These are phyloP conservation scores for Heliosperma pusillum DNA, from an alignment of 148 eudicot species.

Conservation along the genomic window DNA sequence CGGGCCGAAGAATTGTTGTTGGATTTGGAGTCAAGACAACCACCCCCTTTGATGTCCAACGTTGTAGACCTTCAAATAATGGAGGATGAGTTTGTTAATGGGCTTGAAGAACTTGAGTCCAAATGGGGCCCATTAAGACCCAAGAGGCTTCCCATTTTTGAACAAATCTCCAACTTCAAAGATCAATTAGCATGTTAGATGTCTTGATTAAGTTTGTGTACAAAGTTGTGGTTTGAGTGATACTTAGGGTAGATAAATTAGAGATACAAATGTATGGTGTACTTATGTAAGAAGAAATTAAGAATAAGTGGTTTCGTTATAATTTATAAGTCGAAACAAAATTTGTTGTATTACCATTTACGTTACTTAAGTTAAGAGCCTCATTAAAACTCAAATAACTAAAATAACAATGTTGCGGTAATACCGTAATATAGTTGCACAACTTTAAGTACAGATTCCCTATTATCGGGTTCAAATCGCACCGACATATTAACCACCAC, in stretches of 20 bases:
- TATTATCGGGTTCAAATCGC: no score
- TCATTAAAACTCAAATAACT: no score
- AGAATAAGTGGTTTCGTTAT: no score
- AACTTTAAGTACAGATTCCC: no score
- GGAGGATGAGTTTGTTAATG: constrained; percentile 57
- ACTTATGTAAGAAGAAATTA: no score
- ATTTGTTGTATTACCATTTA: no score
- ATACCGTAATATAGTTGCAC: no score
- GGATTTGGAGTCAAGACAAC: constrained; percentile 46
- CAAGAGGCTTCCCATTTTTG: constrained; percentile 75
- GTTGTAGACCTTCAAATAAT: constrained; percentile 35
- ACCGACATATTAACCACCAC: no score
- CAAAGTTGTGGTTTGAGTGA: background rate
- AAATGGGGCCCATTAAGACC: constrained; percentile 51
- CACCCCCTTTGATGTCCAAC: constrained; percentile 24
- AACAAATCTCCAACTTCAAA: constrained; percentile 61
- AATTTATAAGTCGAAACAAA: no score
- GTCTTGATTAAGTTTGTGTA: background rate
- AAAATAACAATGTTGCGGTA: no score
- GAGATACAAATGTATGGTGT: background rate
- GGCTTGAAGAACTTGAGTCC: constrained; percentile 44
- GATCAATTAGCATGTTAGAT: constrained; percentile 73
- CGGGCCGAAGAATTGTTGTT: constrained; percentile 56
- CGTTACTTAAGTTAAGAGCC: no score
- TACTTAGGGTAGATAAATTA: background rate